Base-by-base conservation (phyloP, 2,329 filamentous ascomycete species). In the Talaromyces sp. region DNA sequence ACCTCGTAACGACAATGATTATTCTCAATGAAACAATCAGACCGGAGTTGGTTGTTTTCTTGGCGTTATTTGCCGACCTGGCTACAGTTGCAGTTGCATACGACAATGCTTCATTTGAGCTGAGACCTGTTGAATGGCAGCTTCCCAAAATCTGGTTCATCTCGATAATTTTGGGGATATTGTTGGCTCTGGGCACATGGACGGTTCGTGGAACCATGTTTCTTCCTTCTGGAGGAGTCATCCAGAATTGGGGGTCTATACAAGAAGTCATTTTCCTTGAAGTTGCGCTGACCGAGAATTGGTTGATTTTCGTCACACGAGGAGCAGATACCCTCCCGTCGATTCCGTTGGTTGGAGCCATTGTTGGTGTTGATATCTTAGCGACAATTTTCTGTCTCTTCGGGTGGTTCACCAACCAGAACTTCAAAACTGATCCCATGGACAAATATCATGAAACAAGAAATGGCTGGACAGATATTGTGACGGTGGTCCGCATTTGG, bases 231-330 rank as follows among this genome's bases (percentile, higher is more conserved):
- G 89, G 89, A 65, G 89, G 89, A 76, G 80, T 92, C 67, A 84
- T 92, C 64, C 83, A 90, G 74, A 88, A 88, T 76, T 91, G 84
- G 72, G 88, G 88, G 65, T 86, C 85, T 60, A 83, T 90, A 62
- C 88, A 91, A 76, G 88, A 89, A 72, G 86, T 91, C 52, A 80
- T 96, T 69, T 96, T 96, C 85, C 85, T 96, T 51, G 87, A 96
- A 80, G 89, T 96, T 73, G 92, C 90, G 8, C 85, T 96, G 59
- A 93, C 91, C 63, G 91, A 96, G 83, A 96, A 96, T 81, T 96
- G 91, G 92, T 86, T 96, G 56, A 96, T 96, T 76, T 96, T 96
- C 82, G 93, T 96, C 77, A 96, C 91, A 65, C 90, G 91, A 82
- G 91, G 89, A 63, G 85, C 83, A 63, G 81, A 86, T 70, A 91